Conservation (phyloP, 1,139 yeast species). For the Sugiyamaella pinicola region DNA sequence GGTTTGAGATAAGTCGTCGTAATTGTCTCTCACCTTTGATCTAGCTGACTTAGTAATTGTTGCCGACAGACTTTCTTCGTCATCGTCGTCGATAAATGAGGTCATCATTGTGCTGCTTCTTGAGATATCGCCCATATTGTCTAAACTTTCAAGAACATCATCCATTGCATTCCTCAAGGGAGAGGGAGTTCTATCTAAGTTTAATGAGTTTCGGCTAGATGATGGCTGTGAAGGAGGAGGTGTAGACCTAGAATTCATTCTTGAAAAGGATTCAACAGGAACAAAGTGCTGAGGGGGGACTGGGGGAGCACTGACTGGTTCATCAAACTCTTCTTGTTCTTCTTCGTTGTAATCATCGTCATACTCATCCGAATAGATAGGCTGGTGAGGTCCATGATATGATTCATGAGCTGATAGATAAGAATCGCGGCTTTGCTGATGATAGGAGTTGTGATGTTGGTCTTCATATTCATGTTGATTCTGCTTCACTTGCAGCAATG, state of each 20-base stretch:
- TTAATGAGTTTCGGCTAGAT: neutral
- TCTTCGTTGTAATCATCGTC: constrained; percentile 17
- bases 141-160: constrained; percentile 41
- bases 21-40: too few species aligned
- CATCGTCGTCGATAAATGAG: constrained; percentile 1
- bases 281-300: constrained; percentile 39
- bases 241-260: constrained; percentile 1
- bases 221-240: constrained; percentile 7
- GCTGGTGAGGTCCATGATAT: neutral
- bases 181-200: constrained; percentile 53
- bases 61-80: constrained; percentile 8
- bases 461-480: neutral
- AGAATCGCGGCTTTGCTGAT: neutral
- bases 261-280: constrained; percentile 18
- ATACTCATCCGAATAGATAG: neutral
- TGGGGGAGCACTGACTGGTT: constrained; percentile 33
- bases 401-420: neutral
- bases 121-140: constrained; percentile 33
- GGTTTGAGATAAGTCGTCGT: too few species aligned
- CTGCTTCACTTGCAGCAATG: constrained; percentile 5
- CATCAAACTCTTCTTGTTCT: constrained; percentile 22
- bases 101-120: constrained; percentile 23
- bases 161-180: constrained; percentile 48
- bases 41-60: constrained; percentile 12
- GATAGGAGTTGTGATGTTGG: neutral